Evolutionary conservation across 371 early-diverging fungal species (phyloP).

Genomic region (Synchytrium microbalum): DNA sequence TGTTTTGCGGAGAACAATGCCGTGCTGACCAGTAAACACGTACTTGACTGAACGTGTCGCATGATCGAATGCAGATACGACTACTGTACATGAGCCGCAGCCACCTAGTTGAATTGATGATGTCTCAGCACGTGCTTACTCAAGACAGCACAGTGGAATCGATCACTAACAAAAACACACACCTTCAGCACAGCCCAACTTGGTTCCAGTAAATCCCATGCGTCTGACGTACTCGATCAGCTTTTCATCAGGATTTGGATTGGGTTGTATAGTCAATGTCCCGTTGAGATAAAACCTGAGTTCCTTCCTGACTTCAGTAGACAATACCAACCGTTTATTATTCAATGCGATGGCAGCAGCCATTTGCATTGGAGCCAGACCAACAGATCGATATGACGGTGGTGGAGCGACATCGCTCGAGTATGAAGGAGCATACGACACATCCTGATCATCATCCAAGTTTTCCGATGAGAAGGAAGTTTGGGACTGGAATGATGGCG

Average conservation of each 20-base stretch:
- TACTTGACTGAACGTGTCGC: background rate
- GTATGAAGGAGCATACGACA: background rate
- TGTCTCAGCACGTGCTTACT: background rate
- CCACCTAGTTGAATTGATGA: slow-evolving; percentile 4
- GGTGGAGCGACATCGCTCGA: background rate
- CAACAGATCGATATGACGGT: background rate
- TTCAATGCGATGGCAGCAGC: background rate
- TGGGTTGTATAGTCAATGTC: background rate
- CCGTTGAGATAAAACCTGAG: background rate
- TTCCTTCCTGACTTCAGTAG: background rate
- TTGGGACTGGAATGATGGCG: background rate
- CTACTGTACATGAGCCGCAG: slow-evolving; percentile 4
- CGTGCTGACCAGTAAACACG: no score
- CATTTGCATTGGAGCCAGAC: background rate
- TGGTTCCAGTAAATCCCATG: slow-evolving; percentile 6
- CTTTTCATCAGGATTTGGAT: background rate
- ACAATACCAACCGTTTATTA: background rate
- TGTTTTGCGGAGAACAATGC: no score
- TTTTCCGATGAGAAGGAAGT: background rate
- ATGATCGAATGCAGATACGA: background rate
- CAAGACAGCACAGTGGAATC: background rate
- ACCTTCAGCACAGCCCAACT: slow-evolving; percentile 4
- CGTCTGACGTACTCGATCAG: slow-evolving; percentile 2
- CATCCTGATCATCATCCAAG: background rate
- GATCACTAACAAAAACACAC: background rate